These are phyloP conservation scores for Plasmodium yoelii DNA, from an alignment of 169 alveolate genomes.

Conservation along the genomic window DNA sequence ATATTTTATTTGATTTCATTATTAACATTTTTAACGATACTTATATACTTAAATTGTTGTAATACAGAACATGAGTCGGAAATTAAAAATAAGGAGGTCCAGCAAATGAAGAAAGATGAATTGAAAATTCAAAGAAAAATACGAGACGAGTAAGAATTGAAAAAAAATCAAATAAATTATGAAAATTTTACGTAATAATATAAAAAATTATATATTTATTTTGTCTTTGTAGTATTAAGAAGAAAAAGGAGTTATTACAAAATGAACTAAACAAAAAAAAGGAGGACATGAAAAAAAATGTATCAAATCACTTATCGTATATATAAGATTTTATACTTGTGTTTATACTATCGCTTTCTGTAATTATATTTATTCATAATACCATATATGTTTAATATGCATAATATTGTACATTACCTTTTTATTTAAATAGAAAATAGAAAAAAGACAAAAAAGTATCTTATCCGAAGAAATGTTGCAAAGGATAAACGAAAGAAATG, in stretches of 20 bases:
- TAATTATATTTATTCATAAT: too few relatives aligned
- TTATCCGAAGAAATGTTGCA: conserved; percentile 69
- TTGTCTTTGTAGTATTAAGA: conserved; percentile 24
- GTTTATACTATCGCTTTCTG: background rate
- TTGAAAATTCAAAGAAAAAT: conserved; percentile 49
- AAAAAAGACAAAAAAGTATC: conserved; percentile 48
- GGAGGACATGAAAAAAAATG: conserved; percentile 70
- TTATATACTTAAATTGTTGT: background rate
- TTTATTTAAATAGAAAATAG: conserved; percentile 15
- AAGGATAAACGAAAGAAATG: conserved; percentile 66
- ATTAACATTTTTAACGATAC: background rate
- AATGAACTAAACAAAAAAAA: conserved; percentile 42
- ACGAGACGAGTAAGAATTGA: conserved; percentile 30
- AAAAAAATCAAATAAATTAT: conserved; percentile 13
- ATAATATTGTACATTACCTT: too few relatives aligned
- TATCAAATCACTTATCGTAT: conserved; percentile 1
- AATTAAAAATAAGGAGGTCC: conserved; percentile 27
- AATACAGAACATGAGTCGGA: conserved; percentile 58
- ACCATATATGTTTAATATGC: too few relatives aligned
- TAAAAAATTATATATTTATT: background rate
- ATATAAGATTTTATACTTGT: background rate
- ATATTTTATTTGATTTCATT: background rate
- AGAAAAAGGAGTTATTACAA: conserved; percentile 55
- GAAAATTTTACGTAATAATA: background rate
- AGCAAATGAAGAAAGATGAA: conserved; percentile 58